Evolutionary conservation across 257 asterid genomes (phyloP).

Genomic region (Linderniella brevidens): DNA sequence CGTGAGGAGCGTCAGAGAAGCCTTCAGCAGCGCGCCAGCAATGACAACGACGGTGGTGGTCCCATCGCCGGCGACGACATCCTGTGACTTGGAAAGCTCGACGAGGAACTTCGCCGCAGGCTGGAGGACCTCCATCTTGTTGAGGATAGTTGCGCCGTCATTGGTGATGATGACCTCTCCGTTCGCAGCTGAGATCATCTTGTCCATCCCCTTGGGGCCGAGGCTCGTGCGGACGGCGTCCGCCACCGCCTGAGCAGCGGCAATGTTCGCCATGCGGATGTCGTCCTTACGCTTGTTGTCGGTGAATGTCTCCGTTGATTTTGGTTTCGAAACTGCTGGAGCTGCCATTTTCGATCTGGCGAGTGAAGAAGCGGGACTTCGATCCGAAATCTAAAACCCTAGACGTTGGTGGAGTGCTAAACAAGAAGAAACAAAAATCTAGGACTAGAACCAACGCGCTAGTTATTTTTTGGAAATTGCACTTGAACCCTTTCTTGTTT

Average conservation of each 20-base stretch:
- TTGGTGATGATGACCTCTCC: conserved; percentile 68
- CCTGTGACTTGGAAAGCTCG: conserved; percentile 59
- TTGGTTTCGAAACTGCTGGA: conserved; percentile 1
- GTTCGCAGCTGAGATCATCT: conserved; percentile 45
- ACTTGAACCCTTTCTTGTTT: too few relatives aligned
- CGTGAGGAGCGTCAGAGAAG: conserved; percentile 23
- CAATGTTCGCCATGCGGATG: conserved; percentile 5
- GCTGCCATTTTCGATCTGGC: not conserved
- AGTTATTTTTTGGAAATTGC: too few relatives aligned
- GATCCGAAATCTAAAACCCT: too few relatives aligned
- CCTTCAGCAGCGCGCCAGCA: conserved; percentile 42
- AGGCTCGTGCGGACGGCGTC: conserved; percentile 11
- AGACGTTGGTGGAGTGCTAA: too few relatives aligned
- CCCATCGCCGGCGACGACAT: conserved; percentile 59
- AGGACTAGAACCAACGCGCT: too few relatives aligned
- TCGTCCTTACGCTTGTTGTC: conserved; percentile 8
- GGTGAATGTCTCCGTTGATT: conserved; percentile 4
- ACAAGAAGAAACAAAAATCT: too few relatives aligned
- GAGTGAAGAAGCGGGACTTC: too few relatives aligned
- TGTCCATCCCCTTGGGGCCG: conserved; percentile 68
- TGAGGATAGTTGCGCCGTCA: conserved; percentile 59
- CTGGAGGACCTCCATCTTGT: conserved; percentile 65
- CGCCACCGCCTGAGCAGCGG: conserved; percentile 7
- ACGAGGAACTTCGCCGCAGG: conserved; percentile 68
- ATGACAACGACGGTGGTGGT: conserved; percentile 61